phyloP scores from a whole-genome alignment of 495 filamentous ascomycete species.

The Podospora pseudoanserina region DNA sequence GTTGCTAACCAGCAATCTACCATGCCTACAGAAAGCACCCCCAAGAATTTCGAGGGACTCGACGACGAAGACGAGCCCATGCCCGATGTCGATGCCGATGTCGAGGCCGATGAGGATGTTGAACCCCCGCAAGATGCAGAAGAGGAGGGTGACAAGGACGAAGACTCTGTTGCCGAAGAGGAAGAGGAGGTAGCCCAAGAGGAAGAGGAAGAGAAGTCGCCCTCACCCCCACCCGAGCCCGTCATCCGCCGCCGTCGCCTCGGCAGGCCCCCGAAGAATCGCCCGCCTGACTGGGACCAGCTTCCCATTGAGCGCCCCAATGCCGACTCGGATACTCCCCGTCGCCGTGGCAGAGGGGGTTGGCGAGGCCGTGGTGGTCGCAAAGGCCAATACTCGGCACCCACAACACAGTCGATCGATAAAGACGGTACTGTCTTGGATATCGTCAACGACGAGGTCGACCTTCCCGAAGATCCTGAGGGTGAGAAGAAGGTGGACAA shows the following conservation, averaged over 20 bases:
- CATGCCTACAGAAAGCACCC: slow-evolving; percentile 46
- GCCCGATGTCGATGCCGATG: slow-evolving; percentile 36
- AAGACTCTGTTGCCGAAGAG: slow-evolving; percentile 41
- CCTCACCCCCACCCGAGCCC: slow-evolving; percentile 55
- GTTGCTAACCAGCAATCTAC: slow-evolving; percentile 17
- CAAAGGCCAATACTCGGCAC: slow-evolving; percentile 70
- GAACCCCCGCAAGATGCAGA: slow-evolving; percentile 35
- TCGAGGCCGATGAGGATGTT: slow-evolving; percentile 33
- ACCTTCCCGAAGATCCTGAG: slow-evolving; percentile 78
- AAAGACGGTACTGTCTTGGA: slow-evolving; percentile 92
- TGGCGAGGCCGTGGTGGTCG: slow-evolving; percentile 65
- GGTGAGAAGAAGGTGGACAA: slow-evolving; percentile 93
- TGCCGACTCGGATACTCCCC: slow-evolving; percentile 50
- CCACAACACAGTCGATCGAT: slow-evolving; percentile 73
- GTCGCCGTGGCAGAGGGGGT: slow-evolving; percentile 67
- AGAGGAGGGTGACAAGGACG: slow-evolving; percentile 34
- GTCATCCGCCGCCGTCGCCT: slow-evolving; percentile 69
- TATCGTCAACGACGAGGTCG: slow-evolving; percentile 88
- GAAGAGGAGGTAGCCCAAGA: slow-evolving; percentile 39
- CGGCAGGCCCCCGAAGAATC: slow-evolving; percentile 82
- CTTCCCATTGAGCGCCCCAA: slow-evolving; percentile 55
- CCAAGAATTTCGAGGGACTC: slow-evolving; percentile 44
- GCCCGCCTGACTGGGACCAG: slow-evolving; percentile 68
- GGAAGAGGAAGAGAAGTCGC: slow-evolving; percentile 45
- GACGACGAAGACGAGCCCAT: slow-evolving; percentile 52